These are phyloP conservation scores for Trichosporon inkin DNA, from an alignment of 1,284 basidiomycete species.

Conservation along the genomic window DNA sequence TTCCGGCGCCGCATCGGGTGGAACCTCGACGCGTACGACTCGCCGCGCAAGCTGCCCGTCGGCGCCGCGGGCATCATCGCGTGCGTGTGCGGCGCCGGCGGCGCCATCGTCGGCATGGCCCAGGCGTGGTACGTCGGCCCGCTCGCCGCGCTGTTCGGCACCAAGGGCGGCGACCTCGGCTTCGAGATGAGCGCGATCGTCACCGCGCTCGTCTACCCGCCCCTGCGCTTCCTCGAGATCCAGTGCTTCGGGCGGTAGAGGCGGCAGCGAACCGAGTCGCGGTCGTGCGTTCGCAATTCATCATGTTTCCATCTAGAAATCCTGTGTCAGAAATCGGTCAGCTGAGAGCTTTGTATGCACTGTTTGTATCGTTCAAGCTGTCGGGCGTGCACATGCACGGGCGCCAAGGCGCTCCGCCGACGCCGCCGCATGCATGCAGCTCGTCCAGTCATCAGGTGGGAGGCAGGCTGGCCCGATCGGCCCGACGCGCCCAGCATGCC, in stretches of 20 bases:
- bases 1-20: conserved; percentile 58
- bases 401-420: no score
- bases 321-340: no score
- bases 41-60: conserved; percentile 55
- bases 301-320: no score
- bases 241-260: conserved; percentile 28
- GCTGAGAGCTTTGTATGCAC: no score
- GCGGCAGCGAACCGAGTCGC: no score
- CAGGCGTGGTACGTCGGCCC: conserved; percentile 57
- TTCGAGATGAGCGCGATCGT: conserved; percentile 54
- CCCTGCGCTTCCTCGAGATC: conserved; percentile 36
- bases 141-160: conserved; percentile 53
- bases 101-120: conserved; percentile 48
- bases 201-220: conserved; percentile 32
- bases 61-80: conserved; percentile 59
- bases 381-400: no score
- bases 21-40: conserved; percentile 58
- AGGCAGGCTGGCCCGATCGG: no score
- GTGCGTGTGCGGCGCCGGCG: conserved; percentile 54
- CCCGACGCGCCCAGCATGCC: no score
- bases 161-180: conserved; percentile 57
- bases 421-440: no score
- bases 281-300: no score
- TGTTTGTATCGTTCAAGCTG: no score
- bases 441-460: no score